Percentiles rank a stretch among this genome's conserved stretches.
Conservation (phyloP, 2,329 filamentous ascomycete genomes). For the Ophiostoma sp. region DNA sequence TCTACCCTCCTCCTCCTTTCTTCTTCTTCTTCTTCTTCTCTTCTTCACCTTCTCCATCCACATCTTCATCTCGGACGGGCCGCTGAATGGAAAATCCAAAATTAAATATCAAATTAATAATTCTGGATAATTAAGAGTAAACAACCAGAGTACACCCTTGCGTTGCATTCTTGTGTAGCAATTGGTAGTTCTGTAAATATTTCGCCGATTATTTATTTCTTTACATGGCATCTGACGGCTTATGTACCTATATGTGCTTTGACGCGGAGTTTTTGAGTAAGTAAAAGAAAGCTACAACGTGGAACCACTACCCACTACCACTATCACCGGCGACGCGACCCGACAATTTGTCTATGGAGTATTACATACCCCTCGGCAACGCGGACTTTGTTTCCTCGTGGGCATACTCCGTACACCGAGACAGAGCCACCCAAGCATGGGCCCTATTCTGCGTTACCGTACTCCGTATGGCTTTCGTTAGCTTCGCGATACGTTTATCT, state of each 20-base stretch:
- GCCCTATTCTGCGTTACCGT: no score
- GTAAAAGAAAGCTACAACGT: not conserved
- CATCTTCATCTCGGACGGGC: constrained; percentile 7
- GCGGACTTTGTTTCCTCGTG: not conserved
- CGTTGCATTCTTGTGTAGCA: not conserved
- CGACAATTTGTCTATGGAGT: constrained; percentile 3
- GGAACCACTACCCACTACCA: not conserved
- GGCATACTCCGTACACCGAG: not conserved
- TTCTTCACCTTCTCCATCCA: not conserved
- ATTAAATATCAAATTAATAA: not conserved
- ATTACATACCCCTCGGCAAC: not conserved
- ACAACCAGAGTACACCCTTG: not conserved
- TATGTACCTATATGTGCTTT: not conserved
- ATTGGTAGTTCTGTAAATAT: not conserved
- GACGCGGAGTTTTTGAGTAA: not conserved
- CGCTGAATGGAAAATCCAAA: not conserved
- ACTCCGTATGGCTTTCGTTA: no score
- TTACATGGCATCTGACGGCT: not conserved
- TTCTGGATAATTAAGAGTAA: not conserved
- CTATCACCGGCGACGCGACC: not conserved
- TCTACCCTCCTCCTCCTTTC: not conserved
- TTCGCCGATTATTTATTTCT: not conserved
- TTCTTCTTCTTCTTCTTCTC: not conserved
- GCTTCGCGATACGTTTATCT: not conserved
- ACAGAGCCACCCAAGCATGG: not conserved